Conservation (phyloP, 73 alveolate genomes). For the Paramecium octaurelia region DNA sequence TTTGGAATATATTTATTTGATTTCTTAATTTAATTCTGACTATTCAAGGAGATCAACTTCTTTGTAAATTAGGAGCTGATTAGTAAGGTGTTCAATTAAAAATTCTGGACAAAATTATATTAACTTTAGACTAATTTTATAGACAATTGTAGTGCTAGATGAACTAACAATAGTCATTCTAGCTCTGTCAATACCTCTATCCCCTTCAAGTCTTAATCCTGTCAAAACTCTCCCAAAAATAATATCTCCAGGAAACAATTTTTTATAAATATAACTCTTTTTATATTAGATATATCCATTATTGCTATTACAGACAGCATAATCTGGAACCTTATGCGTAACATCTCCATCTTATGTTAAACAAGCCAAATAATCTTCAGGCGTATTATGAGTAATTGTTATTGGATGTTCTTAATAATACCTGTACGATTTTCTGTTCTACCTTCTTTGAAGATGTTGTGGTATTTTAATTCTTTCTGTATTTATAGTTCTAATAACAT, state of each 20-base stretch:
- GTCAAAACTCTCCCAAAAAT: constrained; percentile 45
- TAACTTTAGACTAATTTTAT: not conserved
- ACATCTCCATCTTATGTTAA: constrained; percentile 24
- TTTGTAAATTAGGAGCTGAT: not conserved
- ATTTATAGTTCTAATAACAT: constrained; percentile 16
- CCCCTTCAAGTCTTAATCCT: constrained; percentile 3
- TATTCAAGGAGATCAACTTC: not conserved
- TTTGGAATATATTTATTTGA: not conserved
- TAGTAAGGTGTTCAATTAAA: not conserved
- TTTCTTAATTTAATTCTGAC: not conserved
- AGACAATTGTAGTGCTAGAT: constrained; percentile 8
- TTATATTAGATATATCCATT: not conserved
- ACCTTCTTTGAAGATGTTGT: not conserved
- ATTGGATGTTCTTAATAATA: not conserved
- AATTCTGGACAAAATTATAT: constrained; percentile 44
- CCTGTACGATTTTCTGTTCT: not conserved
- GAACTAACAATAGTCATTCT: constrained; percentile 42
- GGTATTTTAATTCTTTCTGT: constrained; percentile 36
- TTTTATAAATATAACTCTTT: constrained; percentile 41
- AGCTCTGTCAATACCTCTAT: constrained; percentile 22
- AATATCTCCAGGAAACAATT: constrained; percentile 15
- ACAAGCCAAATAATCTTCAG: not conserved
- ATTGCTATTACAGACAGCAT: not conserved
- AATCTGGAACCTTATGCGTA: constrained; percentile 14
- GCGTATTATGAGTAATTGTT: not conserved